Evolutionary conservation across 108 stramenopile species (phyloP).

Genomic region (Cyclotella choctawhatcheeana): DNA sequence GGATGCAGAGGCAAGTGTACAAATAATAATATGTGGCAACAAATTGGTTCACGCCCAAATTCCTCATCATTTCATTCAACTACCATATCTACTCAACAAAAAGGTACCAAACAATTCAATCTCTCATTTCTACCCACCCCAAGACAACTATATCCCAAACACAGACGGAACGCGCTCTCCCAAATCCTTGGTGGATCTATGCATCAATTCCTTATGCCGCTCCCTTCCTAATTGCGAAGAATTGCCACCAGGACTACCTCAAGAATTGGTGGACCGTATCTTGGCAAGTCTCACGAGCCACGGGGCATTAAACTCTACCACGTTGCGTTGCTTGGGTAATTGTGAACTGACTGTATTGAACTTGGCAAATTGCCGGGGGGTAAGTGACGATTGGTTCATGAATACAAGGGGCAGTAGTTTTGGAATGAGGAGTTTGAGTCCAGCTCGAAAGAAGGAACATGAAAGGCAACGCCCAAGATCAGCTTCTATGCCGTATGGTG

Average conservation of each 20-base stretch:
- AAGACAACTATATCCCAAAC: conserved; percentile 67
- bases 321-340: conserved; percentile 61
- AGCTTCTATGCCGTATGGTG: conserved; percentile 14
- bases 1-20: conserved; percentile 28
- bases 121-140: conserved; percentile 61
- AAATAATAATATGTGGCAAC: neutral
- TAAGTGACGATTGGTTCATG: conserved; percentile 79
- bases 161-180: conserved; percentile 62
- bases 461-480: conserved; percentile 12
- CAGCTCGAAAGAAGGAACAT: neutral
- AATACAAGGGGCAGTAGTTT: conserved; percentile 10
- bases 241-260: conserved; percentile 77
- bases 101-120: conserved; percentile 72
- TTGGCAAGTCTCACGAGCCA: conserved; percentile 64
- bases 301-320: conserved; percentile 77
- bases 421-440: conserved; percentile 29
- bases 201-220: conserved; percentile 73
- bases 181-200: conserved; percentile 73
- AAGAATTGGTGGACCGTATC: conserved; percentile 80
- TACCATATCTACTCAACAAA: conserved; percentile 2
- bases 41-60: neutral
- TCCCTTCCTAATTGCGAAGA: conserved; percentile 69
- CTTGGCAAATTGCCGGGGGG: conserved; percentile 77
- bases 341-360: conserved; percentile 68
- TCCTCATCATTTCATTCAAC: neutral